These are phyloP conservation scores for Lichtheimia hyalospora DNA, from an alignment of 371 early-diverging fungal species.

Conservation along the genomic window DNA sequence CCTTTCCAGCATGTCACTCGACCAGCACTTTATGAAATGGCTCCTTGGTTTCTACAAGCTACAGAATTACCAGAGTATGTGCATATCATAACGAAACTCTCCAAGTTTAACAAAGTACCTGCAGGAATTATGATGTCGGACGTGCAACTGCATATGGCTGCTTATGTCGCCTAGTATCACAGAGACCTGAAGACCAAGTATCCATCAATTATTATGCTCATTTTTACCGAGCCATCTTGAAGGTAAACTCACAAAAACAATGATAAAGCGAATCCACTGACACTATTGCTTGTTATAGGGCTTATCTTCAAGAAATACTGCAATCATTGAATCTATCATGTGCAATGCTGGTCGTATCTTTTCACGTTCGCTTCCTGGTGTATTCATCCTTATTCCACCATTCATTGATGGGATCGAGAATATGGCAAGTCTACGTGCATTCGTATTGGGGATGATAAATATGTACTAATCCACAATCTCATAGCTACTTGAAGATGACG, in stretches of 20 bases:
- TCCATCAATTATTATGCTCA: constrained; percentile 57
- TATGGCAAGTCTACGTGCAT: constrained; percentile 32
- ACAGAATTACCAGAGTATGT: constrained; percentile 58
- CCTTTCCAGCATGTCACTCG: constrained; percentile 52
- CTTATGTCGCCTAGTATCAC: constrained; percentile 76
- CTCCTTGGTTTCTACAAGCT: constrained; percentile 69
- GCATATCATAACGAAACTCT: not conserved
- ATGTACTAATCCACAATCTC: not conserved
- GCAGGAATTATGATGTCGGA: constrained; percentile 56
- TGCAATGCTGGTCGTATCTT: constrained; percentile 66
- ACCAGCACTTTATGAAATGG: constrained; percentile 66
- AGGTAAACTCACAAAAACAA: constrained; percentile 34
- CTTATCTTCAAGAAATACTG: constrained; percentile 49
- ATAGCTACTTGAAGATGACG: constrained; percentile 30
- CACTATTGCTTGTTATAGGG: constrained; percentile 39
- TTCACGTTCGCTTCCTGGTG: constrained; percentile 64
- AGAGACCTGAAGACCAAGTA: constrained; percentile 63
- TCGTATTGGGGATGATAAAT: no score
- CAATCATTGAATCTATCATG: constrained; percentile 64
- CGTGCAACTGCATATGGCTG: constrained; percentile 64
- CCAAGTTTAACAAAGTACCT: not conserved
- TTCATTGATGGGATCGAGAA: constrained; percentile 62
- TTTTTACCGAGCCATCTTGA: constrained; percentile 67
- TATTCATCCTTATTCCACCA: constrained; percentile 63
- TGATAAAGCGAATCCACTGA: not conserved